Evolutionary conservation across 2,329 filamentous ascomycete species (phyloP).

Genomic region (Parasarocladium wereldwijsianum): DNA sequence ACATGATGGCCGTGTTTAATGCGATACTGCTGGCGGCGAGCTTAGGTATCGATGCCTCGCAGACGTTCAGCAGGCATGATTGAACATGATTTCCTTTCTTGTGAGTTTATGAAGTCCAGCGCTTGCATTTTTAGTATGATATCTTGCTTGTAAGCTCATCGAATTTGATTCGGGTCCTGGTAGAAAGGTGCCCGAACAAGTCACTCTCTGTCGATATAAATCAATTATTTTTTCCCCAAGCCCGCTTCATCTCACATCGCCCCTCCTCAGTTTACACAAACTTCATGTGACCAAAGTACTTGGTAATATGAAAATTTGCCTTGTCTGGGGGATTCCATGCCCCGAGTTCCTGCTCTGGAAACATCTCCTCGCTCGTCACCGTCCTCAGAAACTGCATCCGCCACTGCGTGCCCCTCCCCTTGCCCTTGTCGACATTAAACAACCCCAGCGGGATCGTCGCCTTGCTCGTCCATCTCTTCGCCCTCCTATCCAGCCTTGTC

Average conservation of each 20-base stretch:
- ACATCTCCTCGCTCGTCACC: conserved; percentile 24
- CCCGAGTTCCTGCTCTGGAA: conserved; percentile 26
- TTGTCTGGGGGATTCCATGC: conserved; percentile 30
- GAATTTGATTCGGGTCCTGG: too few relatives aligned
- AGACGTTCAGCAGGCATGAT: conserved; percentile 16
- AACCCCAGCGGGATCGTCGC: conserved; percentile 29
- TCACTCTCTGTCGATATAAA: too few relatives aligned
- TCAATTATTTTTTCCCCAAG: too few relatives aligned
- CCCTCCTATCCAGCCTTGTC: conserved; percentile 22
- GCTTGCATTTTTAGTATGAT: too few relatives aligned
- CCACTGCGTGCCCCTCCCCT: conserved; percentile 28
- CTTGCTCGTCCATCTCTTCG: conserved; percentile 24
- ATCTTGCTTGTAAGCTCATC: too few relatives aligned
- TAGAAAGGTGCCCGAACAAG: too few relatives aligned
- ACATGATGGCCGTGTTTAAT: conserved; percentile 87
- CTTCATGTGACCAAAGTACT: conserved; percentile 25
- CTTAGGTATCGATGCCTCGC: conserved; percentile 32
- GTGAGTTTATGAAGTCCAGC: conserved; percentile 1
- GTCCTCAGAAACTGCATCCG: conserved; percentile 39
- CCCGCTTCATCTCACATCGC: too few relatives aligned
- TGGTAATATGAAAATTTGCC: conserved; percentile 32
- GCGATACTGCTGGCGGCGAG: conserved; percentile 48
- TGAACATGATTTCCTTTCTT: conserved; percentile 2
- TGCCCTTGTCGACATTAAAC: conserved; percentile 30
- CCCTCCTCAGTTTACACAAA: conserved; percentile 16